These are phyloP conservation scores for Thermomyces lanuginosus DNA, from an alignment of 2,329 filamentous ascomycete species.

Conservation along the genomic window DNA sequence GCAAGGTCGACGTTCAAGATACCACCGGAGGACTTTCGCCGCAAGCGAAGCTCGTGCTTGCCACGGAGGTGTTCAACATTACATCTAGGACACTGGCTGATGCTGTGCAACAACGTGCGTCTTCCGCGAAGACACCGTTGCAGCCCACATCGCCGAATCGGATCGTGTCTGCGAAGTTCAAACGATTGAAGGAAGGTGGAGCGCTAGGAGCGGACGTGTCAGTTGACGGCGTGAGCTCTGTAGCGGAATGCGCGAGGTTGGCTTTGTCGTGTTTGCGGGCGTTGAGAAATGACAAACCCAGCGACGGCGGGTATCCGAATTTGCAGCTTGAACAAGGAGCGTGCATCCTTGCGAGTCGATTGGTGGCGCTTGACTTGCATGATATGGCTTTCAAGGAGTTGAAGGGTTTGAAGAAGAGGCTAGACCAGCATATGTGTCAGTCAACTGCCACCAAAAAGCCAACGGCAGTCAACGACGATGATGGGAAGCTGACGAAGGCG, in stretches of 20 bases:
- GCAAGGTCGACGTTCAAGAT: conserved; percentile 12
- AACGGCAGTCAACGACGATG: conserved; percentile 9
- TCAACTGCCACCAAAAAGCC: conserved; percentile 4
- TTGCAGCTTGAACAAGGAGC: conserved; percentile 28
- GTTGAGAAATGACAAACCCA: conserved; percentile 16
- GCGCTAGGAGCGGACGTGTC: conserved; percentile 3
- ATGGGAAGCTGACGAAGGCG: conserved; percentile 22
- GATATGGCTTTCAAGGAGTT: conserved; percentile 27
- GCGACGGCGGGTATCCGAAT: conserved; percentile 13
- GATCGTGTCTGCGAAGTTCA: conserved; percentile 10
- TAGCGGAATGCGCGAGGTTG: conserved; percentile 26
- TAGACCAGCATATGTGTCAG: conserved; percentile 18
- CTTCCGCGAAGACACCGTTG: conserved; percentile 9
- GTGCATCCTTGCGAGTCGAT: conserved; percentile 26
- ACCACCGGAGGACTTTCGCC: conserved; percentile 14
- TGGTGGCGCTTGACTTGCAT: conserved; percentile 24
- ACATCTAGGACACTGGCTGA: conserved; percentile 29
- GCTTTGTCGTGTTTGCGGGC: conserved; percentile 23
- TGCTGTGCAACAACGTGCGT: conserved; percentile 15
- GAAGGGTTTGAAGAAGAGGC: conserved; percentile 21
- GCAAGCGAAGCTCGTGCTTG: conserved; percentile 26
- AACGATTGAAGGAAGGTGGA: conserved; percentile 4
- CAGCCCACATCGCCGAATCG: conserved; percentile 17
- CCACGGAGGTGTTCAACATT: conserved; percentile 31
- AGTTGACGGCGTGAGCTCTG: conserved; percentile 14